Evolutionary conservation across 192 early-diverging fungal species (phyloP).

Genomic region (Coemansia sp.): DNA sequence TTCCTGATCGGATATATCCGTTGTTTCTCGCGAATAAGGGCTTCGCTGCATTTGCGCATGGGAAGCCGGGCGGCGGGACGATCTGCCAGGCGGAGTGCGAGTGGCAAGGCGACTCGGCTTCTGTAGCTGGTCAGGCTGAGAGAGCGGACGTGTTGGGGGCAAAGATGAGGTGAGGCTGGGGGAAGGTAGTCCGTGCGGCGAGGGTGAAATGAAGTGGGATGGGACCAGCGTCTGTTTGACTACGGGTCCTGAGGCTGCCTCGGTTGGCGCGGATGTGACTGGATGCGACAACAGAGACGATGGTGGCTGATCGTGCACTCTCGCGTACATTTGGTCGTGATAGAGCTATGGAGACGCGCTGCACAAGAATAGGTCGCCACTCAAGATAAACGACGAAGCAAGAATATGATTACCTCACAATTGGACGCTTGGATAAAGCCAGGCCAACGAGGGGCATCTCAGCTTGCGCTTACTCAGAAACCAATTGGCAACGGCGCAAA

Average conservation of each 20-base stretch:
- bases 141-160: constrained; percentile 24
- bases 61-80: constrained; percentile 34
- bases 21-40: constrained; percentile 51
- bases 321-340: constrained; percentile 38
- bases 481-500: background rate
- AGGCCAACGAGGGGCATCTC: constrained; percentile 6
- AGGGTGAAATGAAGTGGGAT: constrained; percentile 23
- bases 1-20: constrained; percentile 55
- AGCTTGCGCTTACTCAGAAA: background rate
- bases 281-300: constrained; percentile 48
- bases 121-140: constrained; percentile 19
- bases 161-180: constrained; percentile 18
- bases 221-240: constrained; percentile 30
- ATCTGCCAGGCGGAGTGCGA: constrained; percentile 30
- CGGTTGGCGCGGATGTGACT: constrained; percentile 32
- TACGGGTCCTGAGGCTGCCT: constrained; percentile 32
- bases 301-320: constrained; percentile 51
- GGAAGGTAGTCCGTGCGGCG: constrained; percentile 19
- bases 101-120: constrained; percentile 19
- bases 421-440: constrained; percentile 10
- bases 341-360: background rate
- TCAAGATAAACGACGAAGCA: constrained; percentile 5
- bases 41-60: constrained; percentile 49
- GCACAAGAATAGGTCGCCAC: background rate
- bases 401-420: constrained; percentile 39